Conservation (phyloP, 2,329 filamentous ascomycete species). For the Talaromyces sp. region DNA sequence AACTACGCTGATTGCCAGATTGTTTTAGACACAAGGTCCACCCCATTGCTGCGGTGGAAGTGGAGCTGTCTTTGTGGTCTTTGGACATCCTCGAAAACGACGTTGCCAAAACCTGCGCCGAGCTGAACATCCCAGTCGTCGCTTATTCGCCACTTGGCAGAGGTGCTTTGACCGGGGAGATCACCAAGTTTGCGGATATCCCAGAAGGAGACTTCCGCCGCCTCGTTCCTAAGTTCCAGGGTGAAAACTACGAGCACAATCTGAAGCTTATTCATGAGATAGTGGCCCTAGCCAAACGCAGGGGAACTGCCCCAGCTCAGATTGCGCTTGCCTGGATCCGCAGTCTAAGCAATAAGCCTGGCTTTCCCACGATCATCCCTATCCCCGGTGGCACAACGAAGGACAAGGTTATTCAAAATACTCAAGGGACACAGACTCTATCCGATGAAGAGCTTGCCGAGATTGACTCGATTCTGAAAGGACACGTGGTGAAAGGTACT, state of each 20-base stretch:
- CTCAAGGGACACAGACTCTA: constrained; percentile 28
- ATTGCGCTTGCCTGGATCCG: constrained; percentile 46
- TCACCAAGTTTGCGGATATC: constrained; percentile 43
- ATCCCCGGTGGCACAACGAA: constrained; percentile 39
- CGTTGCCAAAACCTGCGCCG: constrained; percentile 51
- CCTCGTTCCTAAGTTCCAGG: constrained; percentile 45
- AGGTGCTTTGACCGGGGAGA: constrained; percentile 50
- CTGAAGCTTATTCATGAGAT: constrained; percentile 44
- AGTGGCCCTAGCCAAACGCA: constrained; percentile 38
- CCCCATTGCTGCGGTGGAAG: constrained; percentile 55
- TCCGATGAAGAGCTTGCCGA: constrained; percentile 40
- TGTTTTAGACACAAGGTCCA: constrained; percentile 31
- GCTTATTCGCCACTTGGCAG: constrained; percentile 57
- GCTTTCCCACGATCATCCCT: constrained; percentile 34
- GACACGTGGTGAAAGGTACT: constrained; percentile 32
- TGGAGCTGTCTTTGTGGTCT: constrained; percentile 55
- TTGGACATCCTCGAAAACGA: constrained; percentile 55
- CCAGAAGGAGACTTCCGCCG: constrained; percentile 43
- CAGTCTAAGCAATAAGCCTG: constrained; percentile 27
- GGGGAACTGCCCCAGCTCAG: constrained; percentile 42
- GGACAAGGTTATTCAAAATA: constrained; percentile 37
- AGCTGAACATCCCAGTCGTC: constrained; percentile 54
- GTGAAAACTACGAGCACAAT: constrained; percentile 47
- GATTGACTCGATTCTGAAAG: constrained; percentile 47
- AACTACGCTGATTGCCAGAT: neutral